These are phyloP conservation scores for Triticum aestivum DNA, from an alignment of 176 grass and related monocot genomes.

Conservation along the genomic window IWGSC_CS_RefSeq_v2.1 NC_057801.1:427024476-427024975, in stretches of 20 bases:
- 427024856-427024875: background rate
- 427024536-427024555: constrained; percentile 85
- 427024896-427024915: constrained; percentile 73
- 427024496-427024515: constrained; percentile 1
- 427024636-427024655: constrained; percentile 8
- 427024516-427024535: constrained; percentile 25
- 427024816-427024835: constrained; percentile 87
- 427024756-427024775: constrained; percentile 71
- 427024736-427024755: constrained; percentile 89
- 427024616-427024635: constrained; percentile 79
- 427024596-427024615: constrained; percentile 97
- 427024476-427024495: background rate
- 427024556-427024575: constrained; percentile 94
- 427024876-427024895: constrained; percentile 43
- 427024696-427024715: constrained; percentile 39
- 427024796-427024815: constrained; percentile 69
- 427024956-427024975: constrained; percentile 36
- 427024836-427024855: constrained; percentile 34
- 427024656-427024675: constrained; percentile 1
- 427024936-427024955: constrained; percentile 36
- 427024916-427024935: constrained; percentile 31
- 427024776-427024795: constrained; percentile 70
- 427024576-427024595: constrained; percentile 79
- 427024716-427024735: constrained; percentile 87
- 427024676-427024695: constrained; percentile 13